phyloP scores from a whole-genome alignment of 805 yeast genomes.

The Lipomyces chichibuensis region DNA sequence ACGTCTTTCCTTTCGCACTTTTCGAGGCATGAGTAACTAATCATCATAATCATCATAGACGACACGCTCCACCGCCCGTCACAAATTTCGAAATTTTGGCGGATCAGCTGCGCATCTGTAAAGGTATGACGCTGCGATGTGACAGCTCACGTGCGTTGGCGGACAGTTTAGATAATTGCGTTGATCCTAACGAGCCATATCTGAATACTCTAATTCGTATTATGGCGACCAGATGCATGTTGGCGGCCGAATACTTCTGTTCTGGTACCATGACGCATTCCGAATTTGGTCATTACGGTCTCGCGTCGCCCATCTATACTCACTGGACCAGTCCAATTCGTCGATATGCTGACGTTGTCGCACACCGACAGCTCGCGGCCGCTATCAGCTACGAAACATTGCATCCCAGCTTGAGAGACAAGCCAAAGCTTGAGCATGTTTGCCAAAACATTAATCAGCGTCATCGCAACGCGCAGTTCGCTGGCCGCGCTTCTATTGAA shows the following conservation, averaged over 20 bases:
- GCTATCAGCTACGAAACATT: conserved; percentile 92
- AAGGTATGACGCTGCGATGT: conserved; percentile 71
- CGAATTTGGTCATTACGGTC: conserved; percentile 94
- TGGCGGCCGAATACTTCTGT: conserved; percentile 97
- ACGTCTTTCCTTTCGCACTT: background rate
- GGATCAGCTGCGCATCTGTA: conserved; percentile 82
- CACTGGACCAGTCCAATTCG: conserved; percentile 98
- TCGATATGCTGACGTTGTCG: conserved; percentile 96
- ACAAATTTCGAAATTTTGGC: conserved; percentile 87
- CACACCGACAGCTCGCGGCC: conserved; percentile 97
- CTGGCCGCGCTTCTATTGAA: conserved; percentile 97
- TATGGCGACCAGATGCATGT: conserved; percentile 98
- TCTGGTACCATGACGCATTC: conserved; percentile 87
- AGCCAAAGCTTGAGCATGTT: conserved; percentile 82
- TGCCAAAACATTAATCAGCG: conserved; percentile 88
- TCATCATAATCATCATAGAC: conserved; percentile 52
- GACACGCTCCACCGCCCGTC: conserved; percentile 97
- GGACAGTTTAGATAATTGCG: conserved; percentile 87
- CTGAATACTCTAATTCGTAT: conserved; percentile 92
- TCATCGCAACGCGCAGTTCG: conserved; percentile 97
- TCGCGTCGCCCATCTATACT: conserved; percentile 95
- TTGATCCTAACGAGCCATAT: conserved; percentile 79
- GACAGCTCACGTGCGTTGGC: conserved; percentile 91
- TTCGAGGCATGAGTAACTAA: background rate
- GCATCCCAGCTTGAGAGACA: conserved; percentile 82